Conservation (phyloP, 2,329 filamentous ascomycete genomes). For the Aurifilum marmelostoma region DNA sequence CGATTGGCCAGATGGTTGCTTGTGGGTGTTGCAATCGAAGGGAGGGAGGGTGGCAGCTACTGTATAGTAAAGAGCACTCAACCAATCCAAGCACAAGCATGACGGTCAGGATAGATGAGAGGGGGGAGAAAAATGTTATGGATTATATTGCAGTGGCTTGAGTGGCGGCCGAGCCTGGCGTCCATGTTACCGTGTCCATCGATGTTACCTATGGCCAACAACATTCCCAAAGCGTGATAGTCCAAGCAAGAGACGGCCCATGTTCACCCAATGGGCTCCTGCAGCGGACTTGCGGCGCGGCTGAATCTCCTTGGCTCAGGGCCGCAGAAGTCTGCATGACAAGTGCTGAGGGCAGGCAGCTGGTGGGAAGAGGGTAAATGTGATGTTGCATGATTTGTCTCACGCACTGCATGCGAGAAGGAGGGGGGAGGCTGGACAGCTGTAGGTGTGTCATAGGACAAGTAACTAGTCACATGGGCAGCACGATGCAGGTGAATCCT, state of each 20-base stretch:
- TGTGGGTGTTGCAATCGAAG: not conserved
- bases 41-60: not conserved
- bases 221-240: conserved; percentile 13
- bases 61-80: not conserved
- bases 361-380: not conserved
- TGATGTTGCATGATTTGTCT: conserved; percentile 25
- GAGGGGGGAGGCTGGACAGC: not conserved
- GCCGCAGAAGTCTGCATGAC: conserved; percentile 18
- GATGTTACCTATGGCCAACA: not conserved
- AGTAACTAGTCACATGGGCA: no score
- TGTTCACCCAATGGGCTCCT: conserved; percentile 11
- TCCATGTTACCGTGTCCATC: not conserved
- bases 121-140: no score
- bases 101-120: not conserved
- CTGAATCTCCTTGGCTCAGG: conserved; percentile 8
- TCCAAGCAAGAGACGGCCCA: conserved; percentile 9
- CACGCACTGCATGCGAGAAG: conserved; percentile 18
- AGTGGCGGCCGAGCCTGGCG: not conserved
- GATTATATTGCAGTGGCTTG: conserved; percentile 1
- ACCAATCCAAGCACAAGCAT: not conserved
- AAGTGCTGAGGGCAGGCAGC: conserved; percentile 1
- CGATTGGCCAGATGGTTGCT: not conserved
- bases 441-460: not conserved
- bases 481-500: not conserved
- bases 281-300: not conserved